A percentile compares a stretch with the other conserved stretches of the same genome.
Conservation (phyloP, 441 rosid species). For the Eugenia klotzschiana region DNA sequence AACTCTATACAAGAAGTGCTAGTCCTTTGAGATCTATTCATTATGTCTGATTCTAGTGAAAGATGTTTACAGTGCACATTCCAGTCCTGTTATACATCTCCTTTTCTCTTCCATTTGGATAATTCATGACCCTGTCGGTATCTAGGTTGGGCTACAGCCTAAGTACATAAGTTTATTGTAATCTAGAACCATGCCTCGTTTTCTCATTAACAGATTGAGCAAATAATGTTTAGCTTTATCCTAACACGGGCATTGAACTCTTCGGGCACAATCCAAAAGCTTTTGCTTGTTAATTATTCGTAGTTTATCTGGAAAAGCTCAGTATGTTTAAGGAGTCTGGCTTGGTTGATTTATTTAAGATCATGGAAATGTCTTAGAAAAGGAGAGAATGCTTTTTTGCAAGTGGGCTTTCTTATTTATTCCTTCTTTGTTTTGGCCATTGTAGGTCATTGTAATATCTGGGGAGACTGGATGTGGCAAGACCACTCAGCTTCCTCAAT, state of each 20-base stretch:
- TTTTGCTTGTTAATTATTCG: not conserved
- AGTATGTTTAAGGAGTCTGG: not conserved
- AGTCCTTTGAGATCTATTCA: not conserved
- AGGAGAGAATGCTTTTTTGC: not conserved
- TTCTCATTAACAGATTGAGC: not conserved
- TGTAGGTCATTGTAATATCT: conserved; percentile 81
- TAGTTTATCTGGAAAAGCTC: not conserved
- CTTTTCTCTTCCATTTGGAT: not conserved
- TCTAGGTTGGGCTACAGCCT: not conserved
- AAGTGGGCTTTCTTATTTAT: not conserved
- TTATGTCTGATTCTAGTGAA: not conserved
- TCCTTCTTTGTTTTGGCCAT: conserved; percentile 3
- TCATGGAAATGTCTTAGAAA: not conserved
- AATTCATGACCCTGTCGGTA: not conserved
- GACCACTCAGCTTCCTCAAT: conserved; percentile 98
- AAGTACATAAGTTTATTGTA: not conserved
- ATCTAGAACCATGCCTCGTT: not conserved
- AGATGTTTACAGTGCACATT: not conserved
- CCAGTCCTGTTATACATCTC: not conserved
- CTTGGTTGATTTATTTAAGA: not conserved
- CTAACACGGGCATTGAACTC: not conserved
- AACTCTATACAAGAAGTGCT: not conserved
- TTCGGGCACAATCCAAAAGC: not conserved
- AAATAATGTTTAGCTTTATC: not conserved
- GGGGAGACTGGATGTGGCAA: conserved; percentile 99